Base-by-base conservation (phyloP, 202 grass and related monocot genomes). In the Musa balbisiana region DNA sequence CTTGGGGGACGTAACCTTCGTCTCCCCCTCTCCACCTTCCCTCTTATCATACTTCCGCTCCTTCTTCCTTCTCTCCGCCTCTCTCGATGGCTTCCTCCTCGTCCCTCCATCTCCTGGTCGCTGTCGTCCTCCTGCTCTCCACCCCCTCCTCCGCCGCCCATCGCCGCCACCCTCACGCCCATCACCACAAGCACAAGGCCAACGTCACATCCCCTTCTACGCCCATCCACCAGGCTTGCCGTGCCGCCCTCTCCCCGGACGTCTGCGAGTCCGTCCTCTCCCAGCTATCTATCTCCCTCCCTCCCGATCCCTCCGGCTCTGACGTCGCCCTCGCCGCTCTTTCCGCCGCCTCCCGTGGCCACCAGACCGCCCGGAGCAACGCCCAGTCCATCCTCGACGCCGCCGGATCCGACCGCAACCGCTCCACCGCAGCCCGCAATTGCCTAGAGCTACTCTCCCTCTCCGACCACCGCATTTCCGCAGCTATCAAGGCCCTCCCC, bases 371-470 rank as follows among this genome's bases (percentile, higher is more conserved):
- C 50, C 80, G 86, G 27, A 43, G 82, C 80, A 84, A 81, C 24
- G 81, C 87, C 55, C 86, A 87, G 29, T 73, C 67, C 79, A 82
- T 98, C 71, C 88, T 93, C 74, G 77, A 83, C 8, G 3, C 78
- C 62, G 89, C 94, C 56, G 55, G 78, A 55, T 85, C 69, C 15
- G 76, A 93, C 73, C 68, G 84, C 52, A 98, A 98, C 87, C 94
- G 90, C 69, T 20, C 94, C 64, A 80, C 58, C 78, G 88, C 87
- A 11, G 94, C 94, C 58, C 74, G 75, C 73, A 98, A 91, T 79
- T 93, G 94, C 94, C 80, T 93, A 76, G 90, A 90, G 27, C 63
- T 93, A 74, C 81, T 98, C 67, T 73, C 76, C 67, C 56, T 89
- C 68, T 77, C 91, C 67, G 50, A 69, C 11, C 80, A 73, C 79